Conservation (phyloP, 2,329 filamentous ascomycete genomes). For the Pyricularia sp. region DNA sequence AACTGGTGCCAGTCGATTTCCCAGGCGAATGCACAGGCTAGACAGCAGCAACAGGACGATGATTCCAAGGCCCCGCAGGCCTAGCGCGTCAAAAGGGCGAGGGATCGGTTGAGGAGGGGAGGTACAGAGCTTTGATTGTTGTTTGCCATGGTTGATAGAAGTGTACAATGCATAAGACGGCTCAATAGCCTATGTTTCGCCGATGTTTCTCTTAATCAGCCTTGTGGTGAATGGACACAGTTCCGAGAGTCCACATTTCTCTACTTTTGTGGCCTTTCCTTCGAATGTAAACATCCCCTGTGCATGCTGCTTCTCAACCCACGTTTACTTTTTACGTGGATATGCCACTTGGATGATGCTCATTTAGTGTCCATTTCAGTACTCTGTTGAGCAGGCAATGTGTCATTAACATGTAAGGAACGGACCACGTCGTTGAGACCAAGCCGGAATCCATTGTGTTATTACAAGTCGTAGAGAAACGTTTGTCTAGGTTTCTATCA, state of each 20-base stretch:
- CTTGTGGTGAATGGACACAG: background rate
- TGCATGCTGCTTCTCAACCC: too few species aligned
- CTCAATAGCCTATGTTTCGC: background rate
- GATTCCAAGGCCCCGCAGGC: background rate
- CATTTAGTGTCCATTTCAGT: background rate
- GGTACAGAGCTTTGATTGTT: background rate
- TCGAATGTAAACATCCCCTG: background rate
- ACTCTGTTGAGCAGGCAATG: too few species aligned
- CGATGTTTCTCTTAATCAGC: background rate
- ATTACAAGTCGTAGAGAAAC: constrained; percentile 2
- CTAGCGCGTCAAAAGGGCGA: background rate
- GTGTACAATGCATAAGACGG: background rate
- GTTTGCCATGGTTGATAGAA: background rate
- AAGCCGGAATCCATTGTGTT: constrained; percentile 1
- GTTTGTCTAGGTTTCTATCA: constrained; percentile 1
- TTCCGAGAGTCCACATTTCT: background rate
- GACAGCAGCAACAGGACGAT: background rate
- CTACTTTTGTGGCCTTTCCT: background rate
- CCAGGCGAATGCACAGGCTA: background rate
- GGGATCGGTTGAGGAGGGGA: background rate
- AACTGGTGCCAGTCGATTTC: constrained; percentile 47
- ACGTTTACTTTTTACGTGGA: too few species aligned
- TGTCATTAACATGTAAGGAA: too few species aligned
- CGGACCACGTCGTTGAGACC: background rate
- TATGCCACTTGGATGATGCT: background rate